These are phyloP conservation scores for Fusarium nurragi DNA, from an alignment of 2,329 filamentous ascomycete genomes.

Conservation along the genomic window DNA sequence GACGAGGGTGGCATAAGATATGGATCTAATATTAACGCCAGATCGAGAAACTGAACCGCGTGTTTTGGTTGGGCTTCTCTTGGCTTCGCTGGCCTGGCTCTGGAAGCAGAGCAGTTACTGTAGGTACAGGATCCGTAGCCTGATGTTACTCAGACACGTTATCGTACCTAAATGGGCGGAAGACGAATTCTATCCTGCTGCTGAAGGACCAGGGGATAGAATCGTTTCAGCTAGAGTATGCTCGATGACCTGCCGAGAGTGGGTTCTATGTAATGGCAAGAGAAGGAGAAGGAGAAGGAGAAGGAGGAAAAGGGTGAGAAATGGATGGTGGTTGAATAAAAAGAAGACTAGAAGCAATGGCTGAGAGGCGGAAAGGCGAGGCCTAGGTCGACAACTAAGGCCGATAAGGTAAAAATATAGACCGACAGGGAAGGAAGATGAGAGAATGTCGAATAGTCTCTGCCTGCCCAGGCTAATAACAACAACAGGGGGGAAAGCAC, in stretches of 20 bases:
- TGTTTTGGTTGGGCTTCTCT: conserved; percentile 11
- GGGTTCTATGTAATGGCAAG: conserved; percentile 17
- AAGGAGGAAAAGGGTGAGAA: background rate
- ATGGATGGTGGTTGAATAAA: background rate
- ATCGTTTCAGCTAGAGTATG: conserved; percentile 2
- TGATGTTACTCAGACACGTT: background rate
- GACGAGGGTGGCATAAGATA: conserved; percentile 19
- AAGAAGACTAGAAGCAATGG: no score
- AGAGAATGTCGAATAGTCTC: background rate
- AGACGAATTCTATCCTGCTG: background rate
- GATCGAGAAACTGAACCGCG: conserved; percentile 20
- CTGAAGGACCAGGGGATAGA: background rate
- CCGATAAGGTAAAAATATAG: background rate
- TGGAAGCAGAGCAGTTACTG: background rate
- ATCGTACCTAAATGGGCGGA: background rate
- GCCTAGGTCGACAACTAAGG: no score
- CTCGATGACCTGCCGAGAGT: conserved; percentile 11
- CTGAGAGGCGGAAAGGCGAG: no score
- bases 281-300: background rate
- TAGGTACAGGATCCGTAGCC: background rate
- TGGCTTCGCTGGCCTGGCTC: conserved; percentile 3
- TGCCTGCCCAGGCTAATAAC: background rate
- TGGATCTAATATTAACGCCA: conserved; percentile 37
- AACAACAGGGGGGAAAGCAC: background rate
- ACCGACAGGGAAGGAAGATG: conserved; percentile 1